phyloP scores from a whole-genome alignment of 2,329 filamentous ascomycete genomes.

The Furcasterigmium sp. region DNA sequence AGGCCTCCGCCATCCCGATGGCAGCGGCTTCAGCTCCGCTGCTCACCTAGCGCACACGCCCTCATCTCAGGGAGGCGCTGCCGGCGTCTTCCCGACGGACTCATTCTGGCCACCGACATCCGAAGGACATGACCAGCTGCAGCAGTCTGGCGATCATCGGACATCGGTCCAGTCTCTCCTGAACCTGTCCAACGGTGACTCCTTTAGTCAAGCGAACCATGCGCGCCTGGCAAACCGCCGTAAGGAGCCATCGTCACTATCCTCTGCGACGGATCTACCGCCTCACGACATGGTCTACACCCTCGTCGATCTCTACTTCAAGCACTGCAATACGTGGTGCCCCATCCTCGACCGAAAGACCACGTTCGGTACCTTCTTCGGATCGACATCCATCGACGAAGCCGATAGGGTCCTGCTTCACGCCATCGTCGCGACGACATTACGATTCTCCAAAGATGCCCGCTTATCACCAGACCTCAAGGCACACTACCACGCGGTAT shows the following conservation, averaged over 20 bases:
- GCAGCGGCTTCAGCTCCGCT: constrained; percentile 14
- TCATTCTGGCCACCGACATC: constrained; percentile 19
- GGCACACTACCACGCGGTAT: constrained; percentile 31
- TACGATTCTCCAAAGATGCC: constrained; percentile 35
- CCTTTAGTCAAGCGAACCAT: constrained; percentile 5
- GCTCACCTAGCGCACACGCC: constrained; percentile 14
- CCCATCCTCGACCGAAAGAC: constrained; percentile 38
- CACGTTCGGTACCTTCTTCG: constrained; percentile 33
- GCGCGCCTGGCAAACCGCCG: neutral
- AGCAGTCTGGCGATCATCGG: constrained; percentile 8
- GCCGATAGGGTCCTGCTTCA: constrained; percentile 34
- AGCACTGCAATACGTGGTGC: constrained; percentile 58
- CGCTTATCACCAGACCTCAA: constrained; percentile 29
- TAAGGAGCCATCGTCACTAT: constrained; percentile 22
- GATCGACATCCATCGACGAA: constrained; percentile 31
- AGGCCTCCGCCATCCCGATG: constrained; percentile 13
- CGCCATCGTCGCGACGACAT: constrained; percentile 36
- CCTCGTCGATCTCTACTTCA: constrained; percentile 57
- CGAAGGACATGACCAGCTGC: constrained; percentile 22
- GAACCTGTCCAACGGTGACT: constrained; percentile 10
- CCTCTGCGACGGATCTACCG: constrained; percentile 43
- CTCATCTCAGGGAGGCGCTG: constrained; percentile 27
- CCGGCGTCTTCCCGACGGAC: constrained; percentile 27
- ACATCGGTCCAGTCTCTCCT: constrained; percentile 14
- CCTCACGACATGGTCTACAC: constrained; percentile 56